Base-by-base conservation (phyloP, 2,329 filamentous ascomycete species). In the Sporothrix luriei region DNA sequence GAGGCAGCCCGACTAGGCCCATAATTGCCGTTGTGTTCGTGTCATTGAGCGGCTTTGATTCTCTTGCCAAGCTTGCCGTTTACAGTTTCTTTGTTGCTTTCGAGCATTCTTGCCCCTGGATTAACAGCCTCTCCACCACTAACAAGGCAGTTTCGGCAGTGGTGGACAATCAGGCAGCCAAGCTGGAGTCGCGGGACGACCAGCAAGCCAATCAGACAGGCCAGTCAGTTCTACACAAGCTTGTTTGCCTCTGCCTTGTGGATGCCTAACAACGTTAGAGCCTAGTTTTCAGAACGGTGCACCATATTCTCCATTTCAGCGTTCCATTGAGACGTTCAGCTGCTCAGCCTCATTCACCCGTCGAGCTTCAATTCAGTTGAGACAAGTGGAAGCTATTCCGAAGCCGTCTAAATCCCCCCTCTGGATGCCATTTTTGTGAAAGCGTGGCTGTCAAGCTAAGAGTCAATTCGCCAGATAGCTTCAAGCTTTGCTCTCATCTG, bases 231-330 rank as follows among this genome's bases (percentile, higher is more conserved):
- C 19, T 11, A 10, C 38, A 19, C 11, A 29, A 33, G 16, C 33
- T 19, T n/a, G 52, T 48, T 54, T 55, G 64, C 49, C 52, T 59
- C 52, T 68, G 66, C 66, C 66, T 68, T 57, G 65, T 57, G 66
- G 52, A 40, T 57, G 66, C 51, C 65, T 57, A 67, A 67, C 38
- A 54, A 24, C 21, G 38, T 46, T 43, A 4, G 13, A 51, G 65
- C 9, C 33, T 67, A 67, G 65, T 49, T 33, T 49, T 19, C 43
- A 11, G 10, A 33, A 24, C 48, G 33, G 6, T 40, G 4, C 26
- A 21, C 21, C 24, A 26, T n/a, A n/a, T n/a, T n/a, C n/a, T n/a
- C n/a, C n/a, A n/a, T n/a, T n/a, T n/a, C n/a, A n/a, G n/a, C n/a
- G n/a, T n/a, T n/a, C n/a, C n/a, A n/a, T n/a, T n/a, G n/a, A n/a